phyloP scores from a whole-genome alignment of 108 stramenopile genomes.

The Parietichytrium sp. region DNA sequence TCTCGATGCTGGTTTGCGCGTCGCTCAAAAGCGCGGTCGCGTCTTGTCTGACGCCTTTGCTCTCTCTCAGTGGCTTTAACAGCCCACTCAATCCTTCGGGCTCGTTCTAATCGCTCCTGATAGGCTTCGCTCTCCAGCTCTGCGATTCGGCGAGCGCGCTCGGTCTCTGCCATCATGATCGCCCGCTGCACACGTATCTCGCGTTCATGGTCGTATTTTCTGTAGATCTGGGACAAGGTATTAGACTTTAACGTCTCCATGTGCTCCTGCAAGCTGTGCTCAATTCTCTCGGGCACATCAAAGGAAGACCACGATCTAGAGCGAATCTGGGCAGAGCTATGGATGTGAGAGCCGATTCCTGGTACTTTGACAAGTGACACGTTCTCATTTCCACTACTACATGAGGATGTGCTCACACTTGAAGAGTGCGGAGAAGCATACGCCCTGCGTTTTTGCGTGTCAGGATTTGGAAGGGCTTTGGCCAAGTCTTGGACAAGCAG shows the following conservation, averaged over 20 bases:
- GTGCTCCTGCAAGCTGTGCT: no score
- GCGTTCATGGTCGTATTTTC: background rate
- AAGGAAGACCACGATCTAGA: no score
- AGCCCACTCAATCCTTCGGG: conserved; percentile 24
- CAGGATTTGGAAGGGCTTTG: conserved; percentile 28
- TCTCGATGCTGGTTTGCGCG: background rate
- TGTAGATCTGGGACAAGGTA: background rate
- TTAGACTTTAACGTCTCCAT: background rate
- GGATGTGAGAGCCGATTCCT: no score
- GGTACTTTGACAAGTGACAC: background rate
- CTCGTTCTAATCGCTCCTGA: background rate
- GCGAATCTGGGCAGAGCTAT: no score
- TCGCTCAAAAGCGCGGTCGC: conserved; percentile 18
- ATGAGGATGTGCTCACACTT: background rate
- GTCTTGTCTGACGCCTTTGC: background rate
- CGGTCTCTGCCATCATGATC: conserved; percentile 10
- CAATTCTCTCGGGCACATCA: no score
- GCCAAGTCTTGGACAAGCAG: conserved; percentile 13
- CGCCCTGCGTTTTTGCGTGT: background rate
- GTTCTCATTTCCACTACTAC: background rate
- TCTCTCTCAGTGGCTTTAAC: conserved; percentile 21
- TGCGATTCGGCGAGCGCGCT: conserved; percentile 5
- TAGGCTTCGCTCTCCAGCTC: background rate
- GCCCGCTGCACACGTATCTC: conserved; percentile 7
- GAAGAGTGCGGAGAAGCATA: background rate